Percentiles rank a stretch among this genome's conserved stretches.
Evolutionary conservation across 768 basidiomycete species (phyloP).

Genomic region (Auriscalpium vulgare): DNA sequence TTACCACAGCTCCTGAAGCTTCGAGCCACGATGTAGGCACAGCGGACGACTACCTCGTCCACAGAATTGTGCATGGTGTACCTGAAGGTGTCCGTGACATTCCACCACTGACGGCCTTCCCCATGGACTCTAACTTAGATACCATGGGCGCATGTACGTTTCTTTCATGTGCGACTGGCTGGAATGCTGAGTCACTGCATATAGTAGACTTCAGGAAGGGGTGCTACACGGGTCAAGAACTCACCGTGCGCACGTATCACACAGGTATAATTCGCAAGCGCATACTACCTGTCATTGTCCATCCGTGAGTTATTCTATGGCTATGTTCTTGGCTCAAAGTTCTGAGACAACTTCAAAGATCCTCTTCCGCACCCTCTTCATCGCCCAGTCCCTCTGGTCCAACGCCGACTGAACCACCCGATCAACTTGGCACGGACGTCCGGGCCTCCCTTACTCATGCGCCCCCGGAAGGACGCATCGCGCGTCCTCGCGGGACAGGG

Average conservation of each 20-base stretch:
- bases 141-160: slow-evolving; percentile 85
- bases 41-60: slow-evolving; percentile 58
- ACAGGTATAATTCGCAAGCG: slow-evolving; percentile 88
- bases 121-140: slow-evolving; percentile 93
- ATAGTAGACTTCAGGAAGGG: slow-evolving; percentile 95
- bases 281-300: slow-evolving; percentile 70
- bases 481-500: slow-evolving; percentile 65
- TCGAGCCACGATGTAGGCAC: slow-evolving; percentile 47
- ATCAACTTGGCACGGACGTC: slow-evolving; percentile 17
- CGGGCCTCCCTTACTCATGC: slow-evolving; percentile 20
- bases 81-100: slow-evolving; percentile 84
- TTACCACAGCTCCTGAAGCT: slow-evolving; percentile 40
- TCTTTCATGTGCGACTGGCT: background rate
- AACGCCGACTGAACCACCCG: too few relatives aligned
- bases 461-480: slow-evolving; percentile 24
- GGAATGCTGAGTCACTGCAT: slow-evolving; percentile 5
- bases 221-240: slow-evolving; percentile 96
- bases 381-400: slow-evolving; percentile 1
- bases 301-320: slow-evolving; percentile 24
- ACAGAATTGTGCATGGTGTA: slow-evolving; percentile 75
- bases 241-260: slow-evolving; percentile 94
- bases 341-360: background rate
- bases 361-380: background rate
- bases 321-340: background rate
- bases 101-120: slow-evolving; percentile 68